Percentiles rank a stretch among this genome's conserved stretches.
Conservation (phyloP, 2,329 filamentous ascomycete species). For the Periconia digitata region DNA sequence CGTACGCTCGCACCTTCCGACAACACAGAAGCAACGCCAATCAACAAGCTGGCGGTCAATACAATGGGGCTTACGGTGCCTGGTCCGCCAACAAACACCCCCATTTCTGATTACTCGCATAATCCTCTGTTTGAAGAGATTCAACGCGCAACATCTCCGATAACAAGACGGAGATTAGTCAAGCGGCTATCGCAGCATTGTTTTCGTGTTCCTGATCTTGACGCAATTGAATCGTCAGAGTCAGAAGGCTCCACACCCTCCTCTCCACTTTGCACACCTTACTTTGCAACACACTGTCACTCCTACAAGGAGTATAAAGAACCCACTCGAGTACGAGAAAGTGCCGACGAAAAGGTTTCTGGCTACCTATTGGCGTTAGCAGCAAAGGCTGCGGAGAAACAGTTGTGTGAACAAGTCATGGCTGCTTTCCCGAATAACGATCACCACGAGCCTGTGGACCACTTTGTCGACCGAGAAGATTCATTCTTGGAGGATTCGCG, state of each 20-base stretch:
- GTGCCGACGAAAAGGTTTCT: slow-evolving; percentile 73
- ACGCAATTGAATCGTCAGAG: slow-evolving; percentile 63
- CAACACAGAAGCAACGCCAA: slow-evolving; percentile 71
- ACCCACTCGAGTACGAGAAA: slow-evolving; percentile 61
- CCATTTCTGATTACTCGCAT: slow-evolving; percentile 29
- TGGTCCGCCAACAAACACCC: slow-evolving; percentile 43
- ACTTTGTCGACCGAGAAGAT: slow-evolving; percentile 67
- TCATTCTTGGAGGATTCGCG: slow-evolving; percentile 16
- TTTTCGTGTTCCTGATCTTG: slow-evolving; percentile 62
- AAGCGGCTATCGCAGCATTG: slow-evolving; percentile 51
- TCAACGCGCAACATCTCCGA: slow-evolving; percentile 35
- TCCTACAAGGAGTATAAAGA: slow-evolving; percentile 57
- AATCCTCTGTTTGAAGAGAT: slow-evolving; percentile 41
- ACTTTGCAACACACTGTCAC: slow-evolving; percentile 52
- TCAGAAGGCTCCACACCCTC: slow-evolving; percentile 53
- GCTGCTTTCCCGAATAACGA: slow-evolving; percentile 74
- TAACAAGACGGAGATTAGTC: slow-evolving; percentile 35
- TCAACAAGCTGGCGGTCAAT: slow-evolving; percentile 22
- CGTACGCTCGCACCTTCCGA: slow-evolving; percentile 66
- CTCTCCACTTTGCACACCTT: slow-evolving; percentile 50
- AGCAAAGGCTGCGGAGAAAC: slow-evolving; percentile 75
- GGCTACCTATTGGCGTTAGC: slow-evolving; percentile 79
- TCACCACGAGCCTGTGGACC: slow-evolving; percentile 69
- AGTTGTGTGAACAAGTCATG: slow-evolving; percentile 75
- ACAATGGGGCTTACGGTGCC: slow-evolving; percentile 50